Conservation (phyloP, 768 basidiomycete genomes). For the Auricularia auricula-judae region DNA sequence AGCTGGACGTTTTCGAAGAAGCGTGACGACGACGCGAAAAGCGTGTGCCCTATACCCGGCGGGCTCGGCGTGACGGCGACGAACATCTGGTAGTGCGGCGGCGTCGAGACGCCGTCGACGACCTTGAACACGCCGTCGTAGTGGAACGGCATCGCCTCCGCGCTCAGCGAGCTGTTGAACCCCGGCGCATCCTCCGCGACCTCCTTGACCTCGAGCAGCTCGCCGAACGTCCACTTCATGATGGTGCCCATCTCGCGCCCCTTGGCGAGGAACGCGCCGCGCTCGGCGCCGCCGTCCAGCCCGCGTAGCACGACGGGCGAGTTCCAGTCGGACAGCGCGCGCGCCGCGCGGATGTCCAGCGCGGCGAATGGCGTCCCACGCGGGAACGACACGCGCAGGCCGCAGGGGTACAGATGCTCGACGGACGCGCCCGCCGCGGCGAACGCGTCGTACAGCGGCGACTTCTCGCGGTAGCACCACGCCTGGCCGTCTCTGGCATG, state of each 20-base stretch:
- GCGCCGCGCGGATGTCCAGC: neutral
- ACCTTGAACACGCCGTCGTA: neutral
- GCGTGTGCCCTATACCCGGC: neutral
- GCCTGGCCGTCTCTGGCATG: neutral
- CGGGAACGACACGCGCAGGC: neutral
- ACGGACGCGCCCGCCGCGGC: neutral
- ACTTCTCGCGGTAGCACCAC: neutral
- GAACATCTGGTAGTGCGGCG: neutral
- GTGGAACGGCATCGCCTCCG: neutral
- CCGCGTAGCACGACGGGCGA: neutral
- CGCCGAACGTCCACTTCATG: neutral
- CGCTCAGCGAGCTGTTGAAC: neutral
- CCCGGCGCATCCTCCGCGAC: neutral
- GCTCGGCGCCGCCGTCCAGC: neutral
- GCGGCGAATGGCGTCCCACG: no score
- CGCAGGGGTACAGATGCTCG: neutral
- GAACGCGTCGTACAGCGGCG: neutral
- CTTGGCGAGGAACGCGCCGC: neutral
- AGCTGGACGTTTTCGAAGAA: neutral
- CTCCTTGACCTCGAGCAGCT: neutral
- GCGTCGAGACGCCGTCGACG: no score
- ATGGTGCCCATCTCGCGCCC: neutral
- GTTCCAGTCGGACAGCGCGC: neutral
- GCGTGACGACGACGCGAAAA: neutral
- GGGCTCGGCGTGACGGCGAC: neutral